Evolutionary conservation across 495 filamentous ascomycete genomes (phyloP).

Genomic region (Chaetomium cochliodes): DNA sequence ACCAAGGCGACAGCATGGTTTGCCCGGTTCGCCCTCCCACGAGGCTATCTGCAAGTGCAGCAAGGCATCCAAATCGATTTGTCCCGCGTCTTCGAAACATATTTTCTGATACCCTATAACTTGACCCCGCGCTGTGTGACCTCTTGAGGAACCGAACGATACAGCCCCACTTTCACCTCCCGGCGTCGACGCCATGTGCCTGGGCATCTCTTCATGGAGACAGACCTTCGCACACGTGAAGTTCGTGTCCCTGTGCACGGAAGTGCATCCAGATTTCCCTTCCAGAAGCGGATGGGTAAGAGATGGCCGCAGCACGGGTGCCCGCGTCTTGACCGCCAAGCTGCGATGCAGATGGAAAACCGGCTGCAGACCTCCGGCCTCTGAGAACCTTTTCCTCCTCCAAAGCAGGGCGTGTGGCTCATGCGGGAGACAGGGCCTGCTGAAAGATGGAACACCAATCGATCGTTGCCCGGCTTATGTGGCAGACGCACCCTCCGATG

Average conservation of each 20-base stretch:
- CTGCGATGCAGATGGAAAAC: slow-evolving; percentile 14
- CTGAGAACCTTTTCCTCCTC: slow-evolving; percentile 14
- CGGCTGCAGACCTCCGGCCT: slow-evolving; percentile 18
- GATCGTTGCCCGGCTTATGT: slow-evolving; percentile 30
- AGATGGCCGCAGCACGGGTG: slow-evolving; percentile 8
- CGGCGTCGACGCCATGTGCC: neutral
- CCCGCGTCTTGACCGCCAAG: slow-evolving; percentile 25
- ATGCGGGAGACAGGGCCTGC: slow-evolving; percentile 14
- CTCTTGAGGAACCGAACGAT: neutral
- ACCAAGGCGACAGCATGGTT: neutral
- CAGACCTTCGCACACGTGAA: neutral
- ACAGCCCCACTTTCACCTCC: neutral
- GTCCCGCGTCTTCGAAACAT: neutral
- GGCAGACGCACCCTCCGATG: slow-evolving; percentile 22
- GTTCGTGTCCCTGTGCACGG: neutral
- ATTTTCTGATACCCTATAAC: neutral
- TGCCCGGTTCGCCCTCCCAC: neutral
- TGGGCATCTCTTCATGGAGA: neutral
- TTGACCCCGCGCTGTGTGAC: neutral
- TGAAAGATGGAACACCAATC: slow-evolving; percentile 24
- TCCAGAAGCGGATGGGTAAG: slow-evolving; percentile 5
- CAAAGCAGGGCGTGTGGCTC: slow-evolving; percentile 26
- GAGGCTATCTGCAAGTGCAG: slow-evolving; percentile 7
- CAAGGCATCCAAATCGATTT: neutral
- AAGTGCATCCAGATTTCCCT: neutral